A percentile compares a stretch with the other conserved stretches of the same genome.
Conservation (phyloP, 805 yeast species). For the Yamadazyma ubonensis region DNA sequence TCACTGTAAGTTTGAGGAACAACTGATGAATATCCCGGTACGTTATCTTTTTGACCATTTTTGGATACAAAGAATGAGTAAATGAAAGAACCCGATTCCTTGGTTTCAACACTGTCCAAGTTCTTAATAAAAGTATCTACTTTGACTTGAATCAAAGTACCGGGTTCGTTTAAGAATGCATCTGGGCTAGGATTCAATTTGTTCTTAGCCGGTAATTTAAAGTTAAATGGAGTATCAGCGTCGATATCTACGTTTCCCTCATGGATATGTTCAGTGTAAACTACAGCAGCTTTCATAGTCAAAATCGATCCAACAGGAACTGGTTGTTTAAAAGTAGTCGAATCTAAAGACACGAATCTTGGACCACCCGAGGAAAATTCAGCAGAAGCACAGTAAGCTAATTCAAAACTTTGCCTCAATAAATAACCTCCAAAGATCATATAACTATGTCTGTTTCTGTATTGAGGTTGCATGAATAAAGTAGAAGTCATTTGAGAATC, state of each 20-base stretch:
- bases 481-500: slow-evolving; percentile 74
- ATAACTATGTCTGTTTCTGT: slow-evolving; percentile 89
- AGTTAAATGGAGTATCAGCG: slow-evolving; percentile 43
- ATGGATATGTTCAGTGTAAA: slow-evolving; percentile 75
- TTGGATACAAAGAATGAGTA: slow-evolving; percentile 85
- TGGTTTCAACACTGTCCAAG: slow-evolving; percentile 57
- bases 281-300: slow-evolving; percentile 77
- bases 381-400: slow-evolving; percentile 91
- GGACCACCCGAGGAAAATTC: slow-evolving; percentile 84
- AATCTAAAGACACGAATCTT: slow-evolving; percentile 83
- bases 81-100: slow-evolving; percentile 82
- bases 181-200: slow-evolving; percentile 47
- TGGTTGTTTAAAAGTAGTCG: slow-evolving; percentile 89
- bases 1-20: slow-evolving; percentile 86
- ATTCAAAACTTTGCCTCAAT: slow-evolving; percentile 87
- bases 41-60: slow-evolving; percentile 38
- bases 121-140: slow-evolving; percentile 79
- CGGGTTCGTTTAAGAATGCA: slow-evolving; percentile 70
- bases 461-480: slow-evolving; percentile 93
- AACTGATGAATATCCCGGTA: slow-evolving; percentile 69
- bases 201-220: slow-evolving; percentile 60
- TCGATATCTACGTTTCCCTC: slow-evolving; percentile 20
- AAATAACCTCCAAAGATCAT: slow-evolving; percentile 96
- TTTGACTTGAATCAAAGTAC: slow-evolving; percentile 85
- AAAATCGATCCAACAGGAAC: slow-evolving; percentile 94